Conservation (phyloP, 2,329 filamentous ascomycete species). For the Teratosphaeria viscida region DNA sequence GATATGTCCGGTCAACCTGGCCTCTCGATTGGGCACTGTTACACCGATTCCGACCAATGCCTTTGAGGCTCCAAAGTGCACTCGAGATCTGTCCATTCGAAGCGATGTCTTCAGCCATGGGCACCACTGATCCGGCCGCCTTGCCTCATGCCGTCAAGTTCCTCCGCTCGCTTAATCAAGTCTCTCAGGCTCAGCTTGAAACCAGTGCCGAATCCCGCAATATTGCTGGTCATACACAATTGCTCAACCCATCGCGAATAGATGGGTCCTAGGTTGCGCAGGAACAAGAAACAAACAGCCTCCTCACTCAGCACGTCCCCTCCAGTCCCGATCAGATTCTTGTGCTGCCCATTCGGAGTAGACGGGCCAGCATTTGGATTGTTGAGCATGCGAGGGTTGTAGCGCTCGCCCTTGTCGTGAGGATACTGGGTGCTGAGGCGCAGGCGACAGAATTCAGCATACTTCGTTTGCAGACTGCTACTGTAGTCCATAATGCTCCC, state of each 20-base stretch:
- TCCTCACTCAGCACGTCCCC: constrained; percentile 16
- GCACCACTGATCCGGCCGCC: neutral
- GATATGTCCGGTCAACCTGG: neutral
- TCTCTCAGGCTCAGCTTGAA: constrained; percentile 19
- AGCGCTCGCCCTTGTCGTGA: neutral
- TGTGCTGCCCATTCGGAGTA: neutral
- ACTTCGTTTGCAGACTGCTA: constrained; percentile 16
- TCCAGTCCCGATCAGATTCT: constrained; percentile 5
- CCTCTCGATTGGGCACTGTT: neutral
- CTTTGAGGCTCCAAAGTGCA: neutral
- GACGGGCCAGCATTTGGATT: constrained; percentile 4
- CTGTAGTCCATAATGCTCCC: constrained; percentile 18
- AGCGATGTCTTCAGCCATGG: neutral
- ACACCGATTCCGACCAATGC: neutral
- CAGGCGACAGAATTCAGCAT: constrained; percentile 16
- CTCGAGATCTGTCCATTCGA: neutral
- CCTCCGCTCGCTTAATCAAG: constrained; percentile 14
- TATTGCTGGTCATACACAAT: constrained; percentile 20
- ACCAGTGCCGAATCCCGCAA: constrained; percentile 24
- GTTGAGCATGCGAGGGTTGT: neutral
- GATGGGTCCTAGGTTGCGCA: constrained; percentile 17
- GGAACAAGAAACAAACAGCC: constrained; percentile 21
- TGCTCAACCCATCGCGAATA: constrained; percentile 15
- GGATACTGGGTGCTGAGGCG: constrained; percentile 7
- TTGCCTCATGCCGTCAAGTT: constrained; percentile 8